Base-by-base conservation (phyloP, 257 asterid genomes). In the Nicotiana undulata region DNA sequence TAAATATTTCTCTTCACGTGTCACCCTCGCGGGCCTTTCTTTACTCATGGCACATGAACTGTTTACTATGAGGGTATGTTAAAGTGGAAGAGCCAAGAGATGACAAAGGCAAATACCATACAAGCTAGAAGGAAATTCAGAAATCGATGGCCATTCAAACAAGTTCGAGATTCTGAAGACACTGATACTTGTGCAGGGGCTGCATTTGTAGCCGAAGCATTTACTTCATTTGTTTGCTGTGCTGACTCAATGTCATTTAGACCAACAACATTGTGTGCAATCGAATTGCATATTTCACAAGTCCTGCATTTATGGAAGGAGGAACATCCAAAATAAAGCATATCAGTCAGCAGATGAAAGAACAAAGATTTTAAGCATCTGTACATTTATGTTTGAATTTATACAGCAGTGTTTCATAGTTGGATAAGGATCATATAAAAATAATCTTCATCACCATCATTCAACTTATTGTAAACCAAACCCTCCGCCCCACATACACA, bases 41-140 rank as follows among this genome's bases (percentile, higher is more conserved):
- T 20, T 44, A 70, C 59, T 11, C 77, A 44, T 2, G 11, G 6
- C 53, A 44, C 17, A 44, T 44, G 58, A 70, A 6, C 37, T 44
- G 49, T 40, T 40, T 40, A 40, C 87, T 87, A 92, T 0, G 97
- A 90, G 9, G 93, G 97, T 68, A 90, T 89, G 83, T 90, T 94
- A 83, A 94, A 94, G 86, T 90, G 98, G 87, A 94, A 94, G 65
- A 94, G 96, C 98, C 98, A 94, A 22, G 98, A 92, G 66, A 94
- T 91, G 86, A 94, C 93, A 56, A 94, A 94, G 5, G 97, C 97
- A 80, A 94, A 94, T 8, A 92, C 96, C 97, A 94, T 86, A 80
- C 96, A 92, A 83, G 95, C 98, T 13, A 94, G 92, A 60, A 94
- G 89, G 79, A 94, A 91, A 49, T 94, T 94, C 8, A 92, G 74